phyloP scores from a whole-genome alignment of 1,284 basidiomycete genomes.

The Apiotrichum mycotoxinovorans region DNA sequence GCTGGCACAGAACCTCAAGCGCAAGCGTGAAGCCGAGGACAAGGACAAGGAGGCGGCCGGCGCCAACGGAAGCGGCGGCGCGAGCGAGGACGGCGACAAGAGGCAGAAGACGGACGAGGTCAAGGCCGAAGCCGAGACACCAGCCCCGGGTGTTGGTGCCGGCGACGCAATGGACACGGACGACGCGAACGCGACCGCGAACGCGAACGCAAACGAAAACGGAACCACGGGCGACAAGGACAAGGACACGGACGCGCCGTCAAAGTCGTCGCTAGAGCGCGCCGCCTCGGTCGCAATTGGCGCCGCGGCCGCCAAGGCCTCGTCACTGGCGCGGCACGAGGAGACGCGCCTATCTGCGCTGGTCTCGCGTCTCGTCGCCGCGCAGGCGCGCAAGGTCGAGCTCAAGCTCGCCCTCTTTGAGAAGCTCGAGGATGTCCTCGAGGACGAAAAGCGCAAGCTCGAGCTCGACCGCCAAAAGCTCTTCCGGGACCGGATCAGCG shows the following conservation, averaged over 20 bases:
- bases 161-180: constrained; percentile 30
- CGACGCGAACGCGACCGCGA: constrained; percentile 31
- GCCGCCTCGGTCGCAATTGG: constrained; percentile 80
- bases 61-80: constrained; percentile 7
- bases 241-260: constrained; percentile 50
- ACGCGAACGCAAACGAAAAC: background rate
- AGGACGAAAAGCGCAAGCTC: constrained; percentile 63
- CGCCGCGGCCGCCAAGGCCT: constrained; percentile 83
- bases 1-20: constrained; percentile 61
- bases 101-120: constrained; percentile 15
- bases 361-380: constrained; percentile 79
- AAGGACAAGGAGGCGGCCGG: constrained; percentile 17
- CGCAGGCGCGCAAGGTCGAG: constrained; percentile 89
- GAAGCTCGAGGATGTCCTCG: constrained; percentile 80
- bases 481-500: constrained; percentile 44
- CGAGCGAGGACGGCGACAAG: constrained; percentile 23
- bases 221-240: constrained; percentile 36
- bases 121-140: constrained; percentile 22
- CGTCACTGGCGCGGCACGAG: constrained; percentile 76
- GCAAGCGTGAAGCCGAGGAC: constrained; percentile 51
- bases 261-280: constrained; percentile 70
- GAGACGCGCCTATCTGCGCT: constrained; percentile 75
- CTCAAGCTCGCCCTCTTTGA: constrained; percentile 90
- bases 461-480: constrained; percentile 46
- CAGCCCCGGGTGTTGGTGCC: constrained; percentile 9